Conservation (phyloP, 257 asterid species). For the Ajuga chamaepitys region DNA sequence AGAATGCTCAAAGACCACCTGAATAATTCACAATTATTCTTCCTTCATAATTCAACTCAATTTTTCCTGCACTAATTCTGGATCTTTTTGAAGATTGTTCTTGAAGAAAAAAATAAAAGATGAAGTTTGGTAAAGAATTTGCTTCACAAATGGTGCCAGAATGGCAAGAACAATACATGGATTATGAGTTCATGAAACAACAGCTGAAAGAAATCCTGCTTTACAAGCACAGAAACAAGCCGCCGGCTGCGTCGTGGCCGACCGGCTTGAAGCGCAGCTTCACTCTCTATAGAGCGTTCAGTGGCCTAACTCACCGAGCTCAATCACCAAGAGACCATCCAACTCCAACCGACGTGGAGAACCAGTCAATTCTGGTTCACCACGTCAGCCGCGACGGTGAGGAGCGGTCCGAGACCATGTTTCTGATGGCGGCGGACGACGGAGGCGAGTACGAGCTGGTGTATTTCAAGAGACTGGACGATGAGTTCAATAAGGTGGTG, state of each 20-base stretch:
- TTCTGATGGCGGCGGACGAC: constrained; percentile 24
- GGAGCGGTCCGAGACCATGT: constrained; percentile 29
- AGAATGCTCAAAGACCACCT: no score
- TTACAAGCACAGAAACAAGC: constrained; percentile 16
- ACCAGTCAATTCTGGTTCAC: constrained; percentile 23
- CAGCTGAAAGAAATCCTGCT: constrained; percentile 22
- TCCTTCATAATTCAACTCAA: no score
- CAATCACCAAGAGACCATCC: constrained; percentile 1
- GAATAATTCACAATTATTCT: no score
- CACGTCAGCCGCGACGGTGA: constrained; percentile 13
- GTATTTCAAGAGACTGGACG: constrained; percentile 33
- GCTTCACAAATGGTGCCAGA: constrained; percentile 43
- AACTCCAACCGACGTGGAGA: constrained; percentile 12
- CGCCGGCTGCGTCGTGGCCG: constrained; percentile 2
- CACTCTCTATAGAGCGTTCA: constrained; percentile 37
- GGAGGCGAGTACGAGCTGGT: constrained; percentile 35
- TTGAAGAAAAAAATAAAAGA: no score
- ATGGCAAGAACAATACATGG: constrained; percentile 51
- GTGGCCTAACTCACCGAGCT: constrained; percentile 25
- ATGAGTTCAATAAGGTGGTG: constrained; percentile 39
- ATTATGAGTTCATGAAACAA: constrained; percentile 26
- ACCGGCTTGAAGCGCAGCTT: constrained; percentile 11
- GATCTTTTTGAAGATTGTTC: no score
- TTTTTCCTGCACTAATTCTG: no score
- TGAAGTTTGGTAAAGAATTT: constrained; percentile 26